These are phyloP conservation scores for Entophlyctis helioformis DNA, from an alignment of 192 early-diverging fungal species.

Conservation along the genomic window DNA sequence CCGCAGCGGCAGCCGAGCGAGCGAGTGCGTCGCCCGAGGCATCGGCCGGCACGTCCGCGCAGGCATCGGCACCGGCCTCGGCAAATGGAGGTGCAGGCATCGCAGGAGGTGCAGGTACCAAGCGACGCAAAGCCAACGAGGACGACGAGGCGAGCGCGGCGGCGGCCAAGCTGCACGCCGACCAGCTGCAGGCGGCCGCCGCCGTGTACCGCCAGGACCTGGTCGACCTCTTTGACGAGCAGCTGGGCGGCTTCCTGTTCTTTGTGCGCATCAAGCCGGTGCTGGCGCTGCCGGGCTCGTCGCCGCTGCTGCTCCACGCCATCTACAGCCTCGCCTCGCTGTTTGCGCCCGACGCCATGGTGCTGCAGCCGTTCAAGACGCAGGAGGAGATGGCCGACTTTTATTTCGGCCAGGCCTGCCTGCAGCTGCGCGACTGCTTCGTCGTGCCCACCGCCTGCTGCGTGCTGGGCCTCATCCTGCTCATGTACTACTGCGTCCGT, in stretches of 20 bases:
- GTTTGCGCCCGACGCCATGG: not conserved
- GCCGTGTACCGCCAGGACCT: slow-evolving; percentile 2
- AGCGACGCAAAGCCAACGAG: too few relatives aligned
- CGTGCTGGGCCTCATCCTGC: not conserved
- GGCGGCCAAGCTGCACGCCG: not conserved
- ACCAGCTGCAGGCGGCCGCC: not conserved
- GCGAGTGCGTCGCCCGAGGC: not conserved
- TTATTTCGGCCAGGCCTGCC: slow-evolving; percentile 1
- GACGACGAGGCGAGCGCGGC: too few relatives aligned
- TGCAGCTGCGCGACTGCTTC: not conserved
- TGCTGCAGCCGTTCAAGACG: not conserved
- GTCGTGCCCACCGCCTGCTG: not conserved
- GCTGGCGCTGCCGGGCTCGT: too few relatives aligned
- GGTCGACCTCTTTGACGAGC: not conserved
- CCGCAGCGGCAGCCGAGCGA: too few relatives aligned
- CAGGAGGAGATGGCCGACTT: slow-evolving; percentile 3
- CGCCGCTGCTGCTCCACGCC: not conserved
- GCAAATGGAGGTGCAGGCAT: slow-evolving; percentile 5
- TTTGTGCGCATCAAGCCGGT: too few relatives aligned
- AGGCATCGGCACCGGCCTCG: not conserved
- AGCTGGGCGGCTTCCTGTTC: too few relatives aligned
- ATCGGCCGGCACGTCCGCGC: not conserved
- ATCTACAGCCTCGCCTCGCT: slow-evolving; percentile 1
- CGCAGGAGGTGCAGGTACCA: too few relatives aligned
- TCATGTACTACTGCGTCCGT: slow-evolving; percentile 3